A percentile compares a stretch with the other conserved stretches of the same genome.
These are phyloP conservation scores for Cordyceps cateniannulata DNA, from an alignment of 2,329 filamentous ascomycete genomes.

Conservation along the genomic window DNA sequence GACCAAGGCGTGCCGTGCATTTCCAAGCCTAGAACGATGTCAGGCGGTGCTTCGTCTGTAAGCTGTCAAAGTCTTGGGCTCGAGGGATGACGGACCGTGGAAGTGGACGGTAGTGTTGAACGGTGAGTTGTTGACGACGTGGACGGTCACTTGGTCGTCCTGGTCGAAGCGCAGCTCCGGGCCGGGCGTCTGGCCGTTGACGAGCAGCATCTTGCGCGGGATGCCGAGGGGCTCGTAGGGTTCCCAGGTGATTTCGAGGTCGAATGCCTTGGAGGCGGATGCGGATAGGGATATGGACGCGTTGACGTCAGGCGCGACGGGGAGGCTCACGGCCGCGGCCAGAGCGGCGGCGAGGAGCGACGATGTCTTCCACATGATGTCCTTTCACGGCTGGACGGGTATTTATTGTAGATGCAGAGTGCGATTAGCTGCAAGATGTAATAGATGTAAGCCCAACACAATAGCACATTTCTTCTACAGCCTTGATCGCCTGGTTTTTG, in stretches of 20 bases:
- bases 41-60: too few relatives aligned
- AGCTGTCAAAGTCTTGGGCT: too few relatives aligned
- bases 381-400: too few relatives aligned
- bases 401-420: too few relatives aligned
- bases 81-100: constrained; percentile 42
- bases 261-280: constrained; percentile 17
- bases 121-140: constrained; percentile 40
- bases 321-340: too few relatives aligned
- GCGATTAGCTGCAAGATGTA: neutral
- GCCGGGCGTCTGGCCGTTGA: constrained; percentile 57
- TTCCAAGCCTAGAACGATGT: constrained; percentile 37
- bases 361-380: neutral
- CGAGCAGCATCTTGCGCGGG: constrained; percentile 37
- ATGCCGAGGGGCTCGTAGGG: constrained; percentile 38
- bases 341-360: neutral
- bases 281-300: neutral
- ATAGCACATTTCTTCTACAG: too few relatives aligned
- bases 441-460: neutral
- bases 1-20: constrained; percentile 50
- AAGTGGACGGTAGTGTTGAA: constrained; percentile 44
- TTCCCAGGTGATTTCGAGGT: constrained; percentile 30
- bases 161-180: constrained; percentile 49
- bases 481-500: too few relatives aligned
- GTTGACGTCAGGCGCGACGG: neutral
- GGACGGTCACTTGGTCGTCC: constrained; percentile 41